Evolutionary conservation across 495 filamentous ascomycete species (phyloP), one percentile per base, ranked within the genome.

Genomic region (Penicillium canescens): DNA sequence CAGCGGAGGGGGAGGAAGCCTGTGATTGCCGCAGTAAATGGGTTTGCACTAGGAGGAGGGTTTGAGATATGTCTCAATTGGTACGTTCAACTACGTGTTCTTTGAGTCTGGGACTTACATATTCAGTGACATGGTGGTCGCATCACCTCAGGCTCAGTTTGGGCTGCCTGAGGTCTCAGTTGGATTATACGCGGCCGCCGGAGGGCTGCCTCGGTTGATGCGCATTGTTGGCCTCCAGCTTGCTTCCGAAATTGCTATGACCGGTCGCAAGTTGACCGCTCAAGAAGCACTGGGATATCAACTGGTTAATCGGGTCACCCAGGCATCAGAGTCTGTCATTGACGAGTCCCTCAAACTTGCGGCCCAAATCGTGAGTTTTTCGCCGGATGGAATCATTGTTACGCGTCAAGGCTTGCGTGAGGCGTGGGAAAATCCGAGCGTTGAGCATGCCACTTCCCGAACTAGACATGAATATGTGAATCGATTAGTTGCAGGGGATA

Each of bases 1-100:
- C 63, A 62, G 23, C 61, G 69, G 7, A 39, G 50, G 18, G 70
- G 70, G 1, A 69, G 64, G 50, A 73, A 73, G 52, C 88, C 88
- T 4, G 70, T 92, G 13, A 81, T 92, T 36, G 81, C 81, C 4
- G 88, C 88, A 8, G 83, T 91, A 14, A 84, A 89, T 62, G 88
- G 88, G 4, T 60, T 86, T 20, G 82, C 82, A 39, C 70, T 86
- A 31, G 88, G 88, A 6, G 88, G 88, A 34, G 88, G 88, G n/a
- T 80, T 83, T 52, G 88, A 92, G 70, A 85, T 88, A 59, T 72
- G 80, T 16, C 67, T 85, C 12, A 90, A 90, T 57, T 80, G 62
- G 66, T 63, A 42, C 8, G 53, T 38, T 33, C 23, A 12, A 36
- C 2, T 37, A 20, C 23, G 6, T 14, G 6, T 44, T 3, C 35